Conservation (phyloP, 352 stramenopile species). For the Phytopythium sindhum region DNA sequence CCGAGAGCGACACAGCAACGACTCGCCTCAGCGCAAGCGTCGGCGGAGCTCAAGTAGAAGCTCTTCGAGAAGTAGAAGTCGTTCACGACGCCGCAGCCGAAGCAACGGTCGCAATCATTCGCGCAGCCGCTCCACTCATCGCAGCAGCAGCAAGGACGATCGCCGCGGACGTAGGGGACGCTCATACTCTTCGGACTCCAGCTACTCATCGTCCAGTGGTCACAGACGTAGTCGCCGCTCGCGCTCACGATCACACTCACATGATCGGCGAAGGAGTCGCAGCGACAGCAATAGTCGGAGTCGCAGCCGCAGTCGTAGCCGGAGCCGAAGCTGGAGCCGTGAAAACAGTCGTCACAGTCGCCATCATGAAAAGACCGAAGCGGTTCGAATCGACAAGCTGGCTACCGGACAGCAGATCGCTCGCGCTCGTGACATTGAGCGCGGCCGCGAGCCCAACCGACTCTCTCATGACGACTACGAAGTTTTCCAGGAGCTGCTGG, state of each 20-base stretch:
- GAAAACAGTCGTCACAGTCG: background rate
- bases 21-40: conserved; percentile 12
- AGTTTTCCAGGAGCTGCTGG: conserved; percentile 43
- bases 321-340: conserved; percentile 12
- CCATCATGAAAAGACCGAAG: conserved; percentile 4
- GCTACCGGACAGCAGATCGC: conserved; percentile 76
- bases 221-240: conserved; percentile 4
- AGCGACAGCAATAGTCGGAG: conserved; percentile 10
- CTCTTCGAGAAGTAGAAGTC: conserved; percentile 30
- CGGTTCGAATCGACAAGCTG: conserved; percentile 18
- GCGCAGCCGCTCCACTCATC: conserved; percentile 18
- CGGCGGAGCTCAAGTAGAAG: conserved; percentile 29
- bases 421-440: conserved; percentile 58
- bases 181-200: conserved; percentile 4
- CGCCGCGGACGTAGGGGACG: background rate
- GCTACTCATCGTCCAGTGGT: conserved; percentile 3
- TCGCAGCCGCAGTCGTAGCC: conserved; percentile 21
- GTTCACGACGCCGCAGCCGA: conserved; percentile 20
- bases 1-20: conserved; percentile 1
- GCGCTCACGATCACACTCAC: conserved; percentile 4
- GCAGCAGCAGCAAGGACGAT: background rate
- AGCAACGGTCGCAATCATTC: conserved; percentile 25
- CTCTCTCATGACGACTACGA: conserved; percentile 53
- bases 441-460: conserved; percentile 48
- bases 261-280: conserved; percentile 12